Conservation (phyloP, 2,329 filamentous ascomycete species). For the Scedosporium minutisporum region DNA sequence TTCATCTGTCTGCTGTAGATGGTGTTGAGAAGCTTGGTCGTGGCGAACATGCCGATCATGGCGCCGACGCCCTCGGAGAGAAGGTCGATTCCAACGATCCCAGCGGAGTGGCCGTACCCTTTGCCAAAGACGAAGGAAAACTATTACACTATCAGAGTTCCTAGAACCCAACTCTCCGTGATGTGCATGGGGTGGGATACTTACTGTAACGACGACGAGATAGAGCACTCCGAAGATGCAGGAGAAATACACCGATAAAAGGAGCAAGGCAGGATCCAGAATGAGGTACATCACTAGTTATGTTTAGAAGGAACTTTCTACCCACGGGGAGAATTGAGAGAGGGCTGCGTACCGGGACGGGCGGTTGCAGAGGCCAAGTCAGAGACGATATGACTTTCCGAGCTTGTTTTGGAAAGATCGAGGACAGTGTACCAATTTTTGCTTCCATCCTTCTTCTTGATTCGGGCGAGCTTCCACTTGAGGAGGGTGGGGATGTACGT, state of each 20-base stretch:
- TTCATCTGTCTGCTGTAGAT: background rate
- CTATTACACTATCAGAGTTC: background rate
- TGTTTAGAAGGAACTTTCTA: too few species aligned
- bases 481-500: slow-evolving; percentile 1
- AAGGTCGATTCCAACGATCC: slow-evolving; percentile 4
- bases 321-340: too few species aligned
- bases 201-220: slow-evolving; percentile 7
- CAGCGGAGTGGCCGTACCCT: background rate
- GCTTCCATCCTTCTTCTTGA: background rate
- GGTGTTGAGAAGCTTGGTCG: background rate
- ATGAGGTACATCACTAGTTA: background rate
- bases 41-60: slow-evolving; percentile 1
- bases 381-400: background rate
- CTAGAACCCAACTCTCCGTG: background rate
- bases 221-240: slow-evolving; percentile 5
- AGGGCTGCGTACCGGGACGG: background rate
- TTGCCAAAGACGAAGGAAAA: background rate
- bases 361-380: background rate
- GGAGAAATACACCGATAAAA: slow-evolving; percentile 2
- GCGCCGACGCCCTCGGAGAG: slow-evolving; percentile 4
- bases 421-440: background rate
- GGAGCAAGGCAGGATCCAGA: slow-evolving; percentile 1
- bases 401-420: background rate
- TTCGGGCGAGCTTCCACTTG: background rate
- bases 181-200: background rate